Evolutionary conservation across 352 stramenopile species (phyloP).

Genomic region (Pythium folliculosum): DNA sequence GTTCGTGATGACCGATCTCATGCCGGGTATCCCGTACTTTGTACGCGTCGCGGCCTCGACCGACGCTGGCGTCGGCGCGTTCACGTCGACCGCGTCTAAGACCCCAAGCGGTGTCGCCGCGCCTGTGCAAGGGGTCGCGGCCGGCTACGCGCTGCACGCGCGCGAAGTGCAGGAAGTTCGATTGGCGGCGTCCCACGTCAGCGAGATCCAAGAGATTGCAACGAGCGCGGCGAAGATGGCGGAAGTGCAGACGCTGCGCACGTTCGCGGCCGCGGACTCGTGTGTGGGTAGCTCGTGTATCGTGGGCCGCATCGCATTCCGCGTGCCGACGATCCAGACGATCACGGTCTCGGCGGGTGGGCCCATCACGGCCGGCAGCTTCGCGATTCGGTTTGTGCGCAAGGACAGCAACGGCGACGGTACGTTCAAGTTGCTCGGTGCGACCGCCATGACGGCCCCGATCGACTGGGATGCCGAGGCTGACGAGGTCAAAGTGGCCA

Average conservation of each 20-base stretch:
- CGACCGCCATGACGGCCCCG: constrained; percentile 15
- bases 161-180: constrained; percentile 73
- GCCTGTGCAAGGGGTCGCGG: constrained; percentile 49
- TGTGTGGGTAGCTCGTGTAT: constrained; percentile 60
- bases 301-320: constrained; percentile 57
- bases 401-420: constrained; percentile 33
- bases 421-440: constrained; percentile 33
- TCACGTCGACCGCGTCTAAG: constrained; percentile 38
- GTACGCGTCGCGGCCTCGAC: constrained; percentile 61
- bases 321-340: constrained; percentile 72
- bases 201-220: constrained; percentile 65
- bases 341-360: constrained; percentile 57
- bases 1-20: constrained; percentile 50
- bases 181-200: constrained; percentile 63
- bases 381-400: constrained; percentile 47
- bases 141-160: constrained; percentile 59
- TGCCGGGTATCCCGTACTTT: constrained; percentile 70
- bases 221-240: constrained; percentile 62
- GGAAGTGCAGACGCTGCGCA: constrained; percentile 74
- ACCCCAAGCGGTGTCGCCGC: constrained; percentile 51
- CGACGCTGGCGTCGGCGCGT: constrained; percentile 54
- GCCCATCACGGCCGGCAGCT: constrained; percentile 53
- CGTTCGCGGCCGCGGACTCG: constrained; percentile 40
- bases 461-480: constrained; percentile 53
- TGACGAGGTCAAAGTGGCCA: constrained; percentile 29